phyloP scores from a whole-genome alignment of 2,329 filamentous ascomycete genomes.

The Juglanconis juglandina region DNA sequence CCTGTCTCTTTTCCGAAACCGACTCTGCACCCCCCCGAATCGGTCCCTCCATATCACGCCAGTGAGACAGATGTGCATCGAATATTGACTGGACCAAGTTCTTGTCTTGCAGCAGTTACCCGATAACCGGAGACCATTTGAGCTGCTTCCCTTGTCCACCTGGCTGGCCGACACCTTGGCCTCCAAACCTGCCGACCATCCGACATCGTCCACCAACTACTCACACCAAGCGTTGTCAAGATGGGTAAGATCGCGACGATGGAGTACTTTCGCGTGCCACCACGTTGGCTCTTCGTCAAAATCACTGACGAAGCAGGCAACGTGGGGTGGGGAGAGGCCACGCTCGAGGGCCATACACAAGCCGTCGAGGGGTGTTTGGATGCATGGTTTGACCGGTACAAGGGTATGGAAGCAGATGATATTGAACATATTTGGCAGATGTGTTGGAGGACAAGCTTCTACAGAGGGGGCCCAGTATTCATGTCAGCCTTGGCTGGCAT shows the following conservation, averaged over 20 bases:
- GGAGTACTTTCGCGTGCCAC: conserved; percentile 64
- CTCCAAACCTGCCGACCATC: too few relatives aligned
- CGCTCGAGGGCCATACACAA: conserved; percentile 61
- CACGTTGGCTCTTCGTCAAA: conserved; percentile 67
- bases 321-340: conserved; percentile 63
- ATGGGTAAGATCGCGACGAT: conserved; percentile 61
- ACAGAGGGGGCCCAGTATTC: conserved; percentile 66
- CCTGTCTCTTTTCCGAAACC: background rate
- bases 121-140: too few relatives aligned
- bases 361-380: conserved; percentile 64
- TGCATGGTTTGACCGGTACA: conserved; percentile 53
- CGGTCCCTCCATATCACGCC: background rate
- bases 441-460: conserved; percentile 62
- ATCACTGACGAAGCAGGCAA: conserved; percentile 56
- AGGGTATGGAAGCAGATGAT: conserved; percentile 61
- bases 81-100: too few relatives aligned
- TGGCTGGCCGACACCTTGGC: too few relatives aligned
- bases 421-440: conserved; percentile 70
- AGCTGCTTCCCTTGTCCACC: too few relatives aligned
- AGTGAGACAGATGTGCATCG: background rate
- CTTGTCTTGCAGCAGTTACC: too few relatives aligned
- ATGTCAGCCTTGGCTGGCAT: conserved; percentile 67
- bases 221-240: background rate
- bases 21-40: background rate
- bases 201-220: background rate